A percentile compares a stretch with the other conserved stretches of the same genome.
Conservation (phyloP, 1,284 basidiomycete genomes). For the Cutaneotrichosporon mucoides region DNA sequence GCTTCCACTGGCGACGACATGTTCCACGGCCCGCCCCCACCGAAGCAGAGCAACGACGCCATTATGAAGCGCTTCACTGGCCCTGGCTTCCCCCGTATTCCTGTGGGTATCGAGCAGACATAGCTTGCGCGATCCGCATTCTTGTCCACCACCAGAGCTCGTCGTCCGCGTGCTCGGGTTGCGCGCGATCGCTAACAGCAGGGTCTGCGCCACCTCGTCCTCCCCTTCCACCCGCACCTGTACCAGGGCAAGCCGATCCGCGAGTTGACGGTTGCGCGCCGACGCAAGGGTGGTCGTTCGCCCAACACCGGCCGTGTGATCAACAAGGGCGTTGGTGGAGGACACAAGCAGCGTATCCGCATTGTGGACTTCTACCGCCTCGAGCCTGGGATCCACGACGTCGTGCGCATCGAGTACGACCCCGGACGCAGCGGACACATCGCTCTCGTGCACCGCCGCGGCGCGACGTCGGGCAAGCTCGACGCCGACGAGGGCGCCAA, state of each 20-base stretch:
- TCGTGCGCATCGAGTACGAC: slow-evolving; percentile 94
- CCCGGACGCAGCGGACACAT: slow-evolving; percentile 91
- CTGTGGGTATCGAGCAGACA: slow-evolving; percentile 26
- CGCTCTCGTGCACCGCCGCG: slow-evolving; percentile 61
- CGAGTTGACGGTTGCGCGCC: slow-evolving; percentile 74
- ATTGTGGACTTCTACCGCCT: slow-evolving; percentile 79
- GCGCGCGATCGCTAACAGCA: slow-evolving; percentile 11
- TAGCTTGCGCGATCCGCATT: no score
- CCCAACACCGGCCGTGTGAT: slow-evolving; percentile 70
- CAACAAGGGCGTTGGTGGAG: slow-evolving; percentile 84
- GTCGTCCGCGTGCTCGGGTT: no score
- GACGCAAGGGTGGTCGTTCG: slow-evolving; percentile 84
- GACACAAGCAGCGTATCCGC: slow-evolving; percentile 81
- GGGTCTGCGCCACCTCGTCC: slow-evolving; percentile 78
- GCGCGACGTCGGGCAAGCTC: slow-evolving; percentile 22
- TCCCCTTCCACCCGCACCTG: slow-evolving; percentile 74
- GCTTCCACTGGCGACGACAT: slow-evolving; percentile 9
- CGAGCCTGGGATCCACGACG: slow-evolving; percentile 75
- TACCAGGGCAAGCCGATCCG: slow-evolving; percentile 78
- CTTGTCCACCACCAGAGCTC: background rate
- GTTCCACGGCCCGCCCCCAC: slow-evolving; percentile 25
- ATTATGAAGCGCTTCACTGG: slow-evolving; percentile 43
- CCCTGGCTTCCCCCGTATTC: slow-evolving; percentile 43
- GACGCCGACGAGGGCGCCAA: slow-evolving; percentile 26
- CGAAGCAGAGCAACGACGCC: slow-evolving; percentile 19